phyloP scores from a whole-genome alignment of 2,329 filamentous ascomycete genomes.

The Penicillium janthinellum region DNA sequence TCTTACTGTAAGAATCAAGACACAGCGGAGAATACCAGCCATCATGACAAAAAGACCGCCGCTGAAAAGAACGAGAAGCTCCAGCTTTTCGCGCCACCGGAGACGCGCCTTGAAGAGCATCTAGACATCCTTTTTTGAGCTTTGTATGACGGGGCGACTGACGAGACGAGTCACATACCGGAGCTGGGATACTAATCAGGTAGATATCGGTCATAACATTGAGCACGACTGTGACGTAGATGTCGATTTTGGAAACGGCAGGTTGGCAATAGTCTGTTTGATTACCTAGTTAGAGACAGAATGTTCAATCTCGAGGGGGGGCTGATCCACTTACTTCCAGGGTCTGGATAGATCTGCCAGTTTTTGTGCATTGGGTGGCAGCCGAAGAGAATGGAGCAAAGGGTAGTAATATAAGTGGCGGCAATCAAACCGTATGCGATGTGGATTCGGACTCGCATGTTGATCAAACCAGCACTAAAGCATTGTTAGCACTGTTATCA shows the following conservation, averaged over 20 bases:
- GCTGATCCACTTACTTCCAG: slow-evolving; percentile 50
- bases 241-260: slow-evolving; percentile 53
- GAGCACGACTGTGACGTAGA: slow-evolving; percentile 55
- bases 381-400: slow-evolving; percentile 54
- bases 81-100: slow-evolving; percentile 53
- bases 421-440: slow-evolving; percentile 55
- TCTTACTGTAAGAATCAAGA: slow-evolving; percentile 51
- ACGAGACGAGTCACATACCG: slow-evolving; percentile 40
- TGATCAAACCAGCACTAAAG: slow-evolving; percentile 42
- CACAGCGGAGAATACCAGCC: slow-evolving; percentile 56
- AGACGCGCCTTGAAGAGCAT: slow-evolving; percentile 59
- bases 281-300: background rate
- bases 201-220: slow-evolving; percentile 62
- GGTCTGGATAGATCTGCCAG: slow-evolving; percentile 63
- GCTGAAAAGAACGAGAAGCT: slow-evolving; percentile 57
- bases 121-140: slow-evolving; percentile 23
- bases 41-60: slow-evolving; percentile 60
- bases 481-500: background rate
- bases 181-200: slow-evolving; percentile 61
- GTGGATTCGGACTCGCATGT: slow-evolving; percentile 50
- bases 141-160: no score
- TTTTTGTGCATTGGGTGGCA: slow-evolving; percentile 57
- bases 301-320: no score
- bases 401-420: slow-evolving; percentile 52
- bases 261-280: slow-evolving; percentile 50